phyloP scores from a whole-genome alignment of 2,329 filamentous ascomycete genomes.

The Hypomyces rosellus region DNA sequence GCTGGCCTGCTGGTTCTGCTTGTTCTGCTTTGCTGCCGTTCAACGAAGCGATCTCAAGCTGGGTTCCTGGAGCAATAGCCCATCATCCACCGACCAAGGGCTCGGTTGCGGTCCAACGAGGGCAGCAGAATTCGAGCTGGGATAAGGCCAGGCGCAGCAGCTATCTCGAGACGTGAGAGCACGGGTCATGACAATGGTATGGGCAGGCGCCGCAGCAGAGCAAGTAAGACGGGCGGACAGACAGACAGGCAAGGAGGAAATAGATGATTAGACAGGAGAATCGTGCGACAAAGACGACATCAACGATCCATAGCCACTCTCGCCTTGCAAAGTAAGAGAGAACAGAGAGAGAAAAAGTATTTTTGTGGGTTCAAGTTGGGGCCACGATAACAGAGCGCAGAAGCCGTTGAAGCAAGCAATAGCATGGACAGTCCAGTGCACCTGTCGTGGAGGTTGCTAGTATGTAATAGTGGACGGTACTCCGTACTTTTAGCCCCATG shows the following conservation, averaged over 20 bases:
- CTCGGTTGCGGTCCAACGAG: background rate
- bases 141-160: background rate
- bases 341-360: background rate
- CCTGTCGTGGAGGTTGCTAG: no score
- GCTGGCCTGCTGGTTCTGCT: background rate
- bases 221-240: background rate
- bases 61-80: background rate
- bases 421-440: no score
- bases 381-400: no score
- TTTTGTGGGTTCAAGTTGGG: background rate
- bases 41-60: background rate
- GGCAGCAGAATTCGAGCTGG: background rate
- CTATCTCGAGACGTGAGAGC: background rate
- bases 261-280: background rate
- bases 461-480: no score
- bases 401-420: no score
- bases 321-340: background rate
- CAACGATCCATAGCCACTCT: slow-evolving; percentile 5
- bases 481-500: no score
- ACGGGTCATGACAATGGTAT: slow-evolving; percentile 1
- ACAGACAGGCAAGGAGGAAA: background rate
- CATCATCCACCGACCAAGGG: slow-evolving; percentile 1
- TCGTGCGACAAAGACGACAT: slow-evolving; percentile 2
- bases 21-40: background rate
- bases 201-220: background rate